Conservation (phyloP, 768 basidiomycete genomes). For the Cubamyces sp. region DNA sequence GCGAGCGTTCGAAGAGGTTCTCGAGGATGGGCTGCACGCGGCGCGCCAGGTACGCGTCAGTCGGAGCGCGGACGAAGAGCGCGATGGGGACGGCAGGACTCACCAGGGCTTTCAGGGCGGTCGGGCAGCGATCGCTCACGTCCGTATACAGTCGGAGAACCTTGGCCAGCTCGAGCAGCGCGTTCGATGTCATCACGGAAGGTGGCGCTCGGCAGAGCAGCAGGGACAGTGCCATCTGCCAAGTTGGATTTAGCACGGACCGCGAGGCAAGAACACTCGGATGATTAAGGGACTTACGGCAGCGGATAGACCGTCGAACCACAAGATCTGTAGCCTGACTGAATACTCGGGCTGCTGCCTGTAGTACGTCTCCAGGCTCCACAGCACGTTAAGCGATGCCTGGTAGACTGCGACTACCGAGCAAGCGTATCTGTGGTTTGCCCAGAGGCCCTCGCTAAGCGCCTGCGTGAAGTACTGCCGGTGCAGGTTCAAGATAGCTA, state of each 20-base stretch:
- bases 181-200: slow-evolving; percentile 58
- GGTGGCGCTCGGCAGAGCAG: slow-evolving; percentile 66
- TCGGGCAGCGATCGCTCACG: slow-evolving; percentile 61
- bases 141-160: slow-evolving; percentile 60
- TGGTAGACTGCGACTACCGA: slow-evolving; percentile 74
- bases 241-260: slow-evolving; percentile 3
- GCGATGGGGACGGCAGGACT: slow-evolving; percentile 29
- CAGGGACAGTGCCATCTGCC: slow-evolving; percentile 62
- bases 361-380: slow-evolving; percentile 58
- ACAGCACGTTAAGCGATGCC: slow-evolving; percentile 59
- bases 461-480: slow-evolving; percentile 69
- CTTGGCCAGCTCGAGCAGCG: slow-evolving; percentile 62
- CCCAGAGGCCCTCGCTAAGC: slow-evolving; percentile 60
- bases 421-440: slow-evolving; percentile 65
- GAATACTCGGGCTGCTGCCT: slow-evolving; percentile 62
- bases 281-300: slow-evolving; percentile 50
- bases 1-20: slow-evolving; percentile 56
- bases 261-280: neutral
- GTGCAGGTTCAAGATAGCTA: slow-evolving; percentile 71
- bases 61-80: neutral
- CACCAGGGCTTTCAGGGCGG: slow-evolving; percentile 63
- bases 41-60: slow-evolving; percentile 1
- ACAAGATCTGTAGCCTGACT: slow-evolving; percentile 69
- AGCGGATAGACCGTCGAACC: slow-evolving; percentile 76
- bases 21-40: slow-evolving; percentile 54